Evolutionary conservation across 352 stramenopile species (phyloP).

Genomic region (Phytophthora meadii): DNA sequence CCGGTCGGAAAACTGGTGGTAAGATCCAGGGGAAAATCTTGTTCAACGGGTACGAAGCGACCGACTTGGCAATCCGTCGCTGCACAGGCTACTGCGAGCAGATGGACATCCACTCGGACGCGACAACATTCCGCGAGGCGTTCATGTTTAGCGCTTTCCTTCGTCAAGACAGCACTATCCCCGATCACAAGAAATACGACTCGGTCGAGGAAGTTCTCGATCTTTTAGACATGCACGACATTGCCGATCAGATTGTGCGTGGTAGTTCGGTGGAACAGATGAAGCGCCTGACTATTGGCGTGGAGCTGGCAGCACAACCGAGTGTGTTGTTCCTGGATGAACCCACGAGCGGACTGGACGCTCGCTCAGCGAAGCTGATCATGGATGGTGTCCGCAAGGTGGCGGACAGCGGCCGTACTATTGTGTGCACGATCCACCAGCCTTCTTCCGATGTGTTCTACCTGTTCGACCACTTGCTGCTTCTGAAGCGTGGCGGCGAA

Average conservation of each 20-base stretch:
- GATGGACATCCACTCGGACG: constrained; percentile 88
- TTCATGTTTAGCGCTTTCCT: constrained; percentile 90
- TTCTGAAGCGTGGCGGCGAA: constrained; percentile 64
- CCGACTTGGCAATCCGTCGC: constrained; percentile 44
- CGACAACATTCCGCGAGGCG: constrained; percentile 85
- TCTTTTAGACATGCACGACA: constrained; percentile 82
- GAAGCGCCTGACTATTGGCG: constrained; percentile 56
- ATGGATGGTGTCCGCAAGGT: constrained; percentile 86
- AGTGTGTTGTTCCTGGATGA: constrained; percentile 81
- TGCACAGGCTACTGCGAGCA: constrained; percentile 68
- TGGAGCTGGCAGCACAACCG: constrained; percentile 79
- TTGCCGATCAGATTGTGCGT: constrained; percentile 69
- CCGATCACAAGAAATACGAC: constrained; percentile 37
- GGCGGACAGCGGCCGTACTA: constrained; percentile 60
- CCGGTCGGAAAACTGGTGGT: constrained; percentile 70
- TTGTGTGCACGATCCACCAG: constrained; percentile 93
- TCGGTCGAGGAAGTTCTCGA: constrained; percentile 45
- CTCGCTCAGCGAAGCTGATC: constrained; percentile 75
- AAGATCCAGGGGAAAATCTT: constrained; percentile 64
- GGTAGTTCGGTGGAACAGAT: constrained; percentile 53
- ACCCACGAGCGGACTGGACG: constrained; percentile 84
- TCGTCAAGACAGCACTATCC: constrained; percentile 44
- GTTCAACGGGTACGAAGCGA: constrained; percentile 48
- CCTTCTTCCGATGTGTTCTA: constrained; percentile 88
- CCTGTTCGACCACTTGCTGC: constrained; percentile 81